A percentile compares a stretch with the other conserved stretches of the same genome.
Evolutionary conservation across 2,329 filamentous ascomycete genomes (phyloP).

Genomic region (Penicillium decumbens): DNA sequence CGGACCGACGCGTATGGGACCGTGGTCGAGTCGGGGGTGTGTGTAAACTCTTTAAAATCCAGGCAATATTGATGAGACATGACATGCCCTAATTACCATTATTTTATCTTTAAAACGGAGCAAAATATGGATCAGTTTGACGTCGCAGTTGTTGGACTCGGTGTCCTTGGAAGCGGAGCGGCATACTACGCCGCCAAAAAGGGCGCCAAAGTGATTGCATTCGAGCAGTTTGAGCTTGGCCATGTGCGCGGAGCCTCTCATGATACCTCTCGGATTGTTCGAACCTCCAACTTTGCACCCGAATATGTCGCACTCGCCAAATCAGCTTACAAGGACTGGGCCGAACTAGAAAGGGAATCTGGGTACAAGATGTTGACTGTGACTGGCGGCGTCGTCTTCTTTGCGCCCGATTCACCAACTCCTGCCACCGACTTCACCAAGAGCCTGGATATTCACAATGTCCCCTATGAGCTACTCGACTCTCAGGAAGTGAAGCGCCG

Average conservation of each 20-base stretch:
- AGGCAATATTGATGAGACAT: neutral
- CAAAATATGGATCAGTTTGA: conserved; percentile 20
- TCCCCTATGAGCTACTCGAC: conserved; percentile 25
- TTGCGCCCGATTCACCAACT: conserved; percentile 13
- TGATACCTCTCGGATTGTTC: conserved; percentile 29
- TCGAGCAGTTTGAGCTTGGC: conserved; percentile 29
- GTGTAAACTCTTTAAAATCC: neutral
- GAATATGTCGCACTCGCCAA: conserved; percentile 41
- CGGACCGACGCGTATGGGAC: neutral
- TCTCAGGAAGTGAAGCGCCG: conserved; percentile 20
- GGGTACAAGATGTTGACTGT: conserved; percentile 22
- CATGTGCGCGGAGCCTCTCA: conserved; percentile 30
- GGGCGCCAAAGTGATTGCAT: conserved; percentile 26
- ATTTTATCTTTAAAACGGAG: neutral
- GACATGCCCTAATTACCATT: neutral
- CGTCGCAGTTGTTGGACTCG: conserved; percentile 28
- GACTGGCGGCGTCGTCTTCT: conserved; percentile 26
- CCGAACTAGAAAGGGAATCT: conserved; percentile 21
- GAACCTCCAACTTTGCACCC: conserved; percentile 24
- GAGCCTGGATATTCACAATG: conserved; percentile 15
- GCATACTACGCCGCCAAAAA: conserved; percentile 27
- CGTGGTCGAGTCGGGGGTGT: neutral
- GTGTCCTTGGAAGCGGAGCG: conserved; percentile 27
- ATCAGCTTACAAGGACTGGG: conserved; percentile 35
- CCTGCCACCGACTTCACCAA: conserved; percentile 14